A percentile compares a stretch with the other conserved stretches of the same genome.
Evolutionary conservation across 2,329 filamentous ascomycete genomes (phyloP).

Genomic region (Decorospora gaudefroyi): DNA sequence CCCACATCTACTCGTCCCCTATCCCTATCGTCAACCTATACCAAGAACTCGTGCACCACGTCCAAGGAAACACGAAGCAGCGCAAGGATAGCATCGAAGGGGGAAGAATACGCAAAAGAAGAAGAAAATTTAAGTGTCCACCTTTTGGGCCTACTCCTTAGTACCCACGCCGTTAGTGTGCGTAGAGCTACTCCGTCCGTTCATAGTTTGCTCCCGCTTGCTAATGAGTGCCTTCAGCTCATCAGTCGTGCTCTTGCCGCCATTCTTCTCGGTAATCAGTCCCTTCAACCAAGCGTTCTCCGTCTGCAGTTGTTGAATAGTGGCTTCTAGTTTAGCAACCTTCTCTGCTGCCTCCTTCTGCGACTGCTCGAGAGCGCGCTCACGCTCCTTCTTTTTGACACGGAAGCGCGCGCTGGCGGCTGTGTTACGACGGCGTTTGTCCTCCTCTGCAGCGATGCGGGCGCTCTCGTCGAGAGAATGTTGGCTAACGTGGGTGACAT

Average conservation of each 20-base stretch:
- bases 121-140: slow-evolving; percentile 35
- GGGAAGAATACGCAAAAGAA: slow-evolving; percentile 5
- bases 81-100: too few relatives aligned
- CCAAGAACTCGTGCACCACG: too few relatives aligned
- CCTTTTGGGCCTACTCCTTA: slow-evolving; percentile 36
- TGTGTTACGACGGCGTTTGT: slow-evolving; percentile 59
- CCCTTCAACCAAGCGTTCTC: slow-evolving; percentile 60
- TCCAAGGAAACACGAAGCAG: too few relatives aligned
- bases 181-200: slow-evolving; percentile 43
- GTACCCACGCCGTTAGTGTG: slow-evolving; percentile 49
- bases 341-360: slow-evolving; percentile 58
- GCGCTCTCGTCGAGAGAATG: slow-evolving; percentile 52
- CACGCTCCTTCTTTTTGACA: slow-evolving; percentile 61
- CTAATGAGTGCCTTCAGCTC: slow-evolving; percentile 43
- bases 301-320: slow-evolving; percentile 57
- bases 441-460: slow-evolving; percentile 56
- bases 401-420: slow-evolving; percentile 59
- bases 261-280: slow-evolving; percentile 57
- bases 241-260: slow-evolving; percentile 39
- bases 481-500: slow-evolving; percentile 36
- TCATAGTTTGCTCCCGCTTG: slow-evolving; percentile 41
- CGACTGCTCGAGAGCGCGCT: slow-evolving; percentile 57
- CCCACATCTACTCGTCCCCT: too few relatives aligned
- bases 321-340: slow-evolving; percentile 51
- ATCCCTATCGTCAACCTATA: too few relatives aligned